phyloP scores from a whole-genome alignment of 495 filamentous ascomycete genomes.

The Trichoderma erinaceum region DNA sequence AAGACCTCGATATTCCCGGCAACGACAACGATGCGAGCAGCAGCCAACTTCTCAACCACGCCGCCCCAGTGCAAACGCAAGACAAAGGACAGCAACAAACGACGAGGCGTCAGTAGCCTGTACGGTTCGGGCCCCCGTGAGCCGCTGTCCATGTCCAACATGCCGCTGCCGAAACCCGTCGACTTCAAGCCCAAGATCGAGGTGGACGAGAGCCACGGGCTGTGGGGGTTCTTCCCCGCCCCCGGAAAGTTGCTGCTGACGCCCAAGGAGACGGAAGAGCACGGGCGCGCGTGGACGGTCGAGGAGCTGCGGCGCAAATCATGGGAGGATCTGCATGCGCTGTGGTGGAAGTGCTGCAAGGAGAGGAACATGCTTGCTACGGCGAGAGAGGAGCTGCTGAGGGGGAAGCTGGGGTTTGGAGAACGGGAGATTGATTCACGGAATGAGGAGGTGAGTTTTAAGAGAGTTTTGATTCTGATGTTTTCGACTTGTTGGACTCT shows the following conservation, averaged over 20 bases:
- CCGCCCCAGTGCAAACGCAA: conserved; percentile 29
- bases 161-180: conserved; percentile 69
- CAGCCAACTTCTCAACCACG: conserved; percentile 31
- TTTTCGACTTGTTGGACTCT: not conserved
- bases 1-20: not conserved
- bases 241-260: conserved; percentile 56
- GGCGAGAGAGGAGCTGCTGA: conserved; percentile 55
- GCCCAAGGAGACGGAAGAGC: conserved; percentile 58
- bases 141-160: conserved; percentile 61
- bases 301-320: conserved; percentile 81
- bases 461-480: conserved; percentile 14
- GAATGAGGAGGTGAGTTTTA: conserved; percentile 53
- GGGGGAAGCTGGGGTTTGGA: conserved; percentile 62
- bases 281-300: conserved; percentile 79
- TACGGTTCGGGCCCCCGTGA: conserved; percentile 69
- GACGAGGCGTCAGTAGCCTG: conserved; percentile 75
- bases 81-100: conserved; percentile 53
- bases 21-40: not conserved
- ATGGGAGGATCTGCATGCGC: conserved; percentile 85
- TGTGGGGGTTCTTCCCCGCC: conserved; percentile 86
- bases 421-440: conserved; percentile 55
- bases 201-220: conserved; percentile 70
- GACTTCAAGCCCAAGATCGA: conserved; percentile 45
- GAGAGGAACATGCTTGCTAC: conserved; percentile 91
- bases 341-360: conserved; percentile 95